Percentiles rank a stretch among this genome's conserved stretches.
Evolutionary conservation across 2,329 filamentous ascomycete species (phyloP).

Genomic region (Diaporthe nobilis): DNA sequence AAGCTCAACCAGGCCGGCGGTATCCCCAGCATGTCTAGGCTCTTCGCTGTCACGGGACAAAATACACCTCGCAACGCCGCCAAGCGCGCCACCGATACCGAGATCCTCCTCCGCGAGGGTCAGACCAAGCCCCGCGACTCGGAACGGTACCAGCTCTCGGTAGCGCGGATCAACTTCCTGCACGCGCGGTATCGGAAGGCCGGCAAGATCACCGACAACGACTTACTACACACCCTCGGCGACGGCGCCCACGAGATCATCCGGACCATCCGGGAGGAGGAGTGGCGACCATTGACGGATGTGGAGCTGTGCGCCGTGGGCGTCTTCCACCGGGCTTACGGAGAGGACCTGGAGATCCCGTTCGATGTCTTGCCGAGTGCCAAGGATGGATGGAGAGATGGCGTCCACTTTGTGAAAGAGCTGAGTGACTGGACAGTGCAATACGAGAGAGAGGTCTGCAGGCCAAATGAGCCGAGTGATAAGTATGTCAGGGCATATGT

Average conservation of each 20-base stretch:
- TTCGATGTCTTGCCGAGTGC: neutral
- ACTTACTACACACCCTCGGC: conserved; percentile 6
- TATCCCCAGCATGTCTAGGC: conserved; percentile 5
- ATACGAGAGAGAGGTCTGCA: conserved; percentile 6
- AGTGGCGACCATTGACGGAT: neutral
- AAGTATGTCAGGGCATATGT: neutral
- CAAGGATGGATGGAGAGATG: neutral
- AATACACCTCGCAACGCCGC: neutral
- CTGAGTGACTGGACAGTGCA: conserved; percentile 3
- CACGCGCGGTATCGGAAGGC: neutral
- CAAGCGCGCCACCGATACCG: conserved; percentile 7
- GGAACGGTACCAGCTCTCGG: neutral
- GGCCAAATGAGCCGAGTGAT: neutral
- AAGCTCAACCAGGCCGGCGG: conserved; percentile 6
- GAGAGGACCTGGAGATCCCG: conserved; percentile 7
- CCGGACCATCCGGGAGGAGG: neutral
- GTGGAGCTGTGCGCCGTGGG: conserved; percentile 10
- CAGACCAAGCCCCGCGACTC: conserved; percentile 9
- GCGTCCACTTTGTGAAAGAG: conserved; percentile 9
- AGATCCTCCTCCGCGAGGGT: neutral
- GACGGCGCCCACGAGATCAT: neutral
- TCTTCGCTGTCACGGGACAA: conserved; percentile 7
- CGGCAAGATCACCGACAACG: conserved; percentile 1
- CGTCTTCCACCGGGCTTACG: neutral
- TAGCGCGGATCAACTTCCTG: conserved; percentile 4